Evolutionary conservation across 2,329 filamentous ascomycete genomes (phyloP), one percentile per base, ranked within the genome.

Genomic region (Neofusicoccum ribis): DNA sequence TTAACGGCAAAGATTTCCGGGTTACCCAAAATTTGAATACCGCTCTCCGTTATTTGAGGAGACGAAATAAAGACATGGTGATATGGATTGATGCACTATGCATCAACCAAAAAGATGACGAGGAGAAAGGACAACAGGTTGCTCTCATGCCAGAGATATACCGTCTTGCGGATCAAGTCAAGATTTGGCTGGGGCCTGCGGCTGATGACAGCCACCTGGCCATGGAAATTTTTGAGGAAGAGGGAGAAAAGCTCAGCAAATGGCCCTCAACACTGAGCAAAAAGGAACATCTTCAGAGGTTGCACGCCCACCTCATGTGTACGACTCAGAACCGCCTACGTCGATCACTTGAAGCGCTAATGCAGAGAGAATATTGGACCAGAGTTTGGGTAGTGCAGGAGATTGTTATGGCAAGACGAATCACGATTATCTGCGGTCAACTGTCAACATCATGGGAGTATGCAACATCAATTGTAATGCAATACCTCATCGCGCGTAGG

Each of bases 131-230:
- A 3, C 67, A 72, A 20, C 76, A 78, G 65, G 73, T 79, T 3
- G 68, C 67, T 4, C 72, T 78, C 36, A 78, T 78, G 74, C 70
- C 73, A 9, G 51, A 74, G 5, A 75, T 78, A 47, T 78, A 75
- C 70, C 68, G 61, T 36, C 58, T 51, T 11, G 70, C 71, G 3
- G 64, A 47, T 6, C 44, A 63, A 3, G 68, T 71, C 2, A 64
- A 71, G 3, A 61, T 72, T 8, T 72, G 68, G 69, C 65, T 72
- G 0, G 71, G 69, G 12, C 51, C 51, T 23, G 51, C 15, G 20
- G 36, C 36, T 0, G 4, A 39, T 27, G 34, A 15, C 14, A 56
- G 51, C 36, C 17, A 56, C 2, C 7, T 39, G 36, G 36, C 9
- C 5, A 56, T 56, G 51, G 0, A 23, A 9, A 17, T 2, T 1